Evolutionary conservation across 2,329 filamentous ascomycete genomes (phyloP), one percentile per base, ranked within the genome.

Genomic region (Aspergillus carbonarius): DNA sequence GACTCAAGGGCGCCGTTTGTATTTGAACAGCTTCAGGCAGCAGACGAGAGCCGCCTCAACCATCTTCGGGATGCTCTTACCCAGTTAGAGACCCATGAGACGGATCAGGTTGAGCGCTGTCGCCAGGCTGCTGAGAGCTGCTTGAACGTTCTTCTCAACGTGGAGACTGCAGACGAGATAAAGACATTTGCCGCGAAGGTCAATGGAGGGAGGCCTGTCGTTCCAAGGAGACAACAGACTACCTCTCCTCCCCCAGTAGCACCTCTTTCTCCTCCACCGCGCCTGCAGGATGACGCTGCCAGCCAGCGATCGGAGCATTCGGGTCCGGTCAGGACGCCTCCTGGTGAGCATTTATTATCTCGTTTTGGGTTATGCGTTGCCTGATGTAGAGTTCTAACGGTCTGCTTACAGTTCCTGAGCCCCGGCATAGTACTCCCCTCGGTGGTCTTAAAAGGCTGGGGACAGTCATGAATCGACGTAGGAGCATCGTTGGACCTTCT

Each of bases 1-100:
- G 88, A 96, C 57, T 92, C 92, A 0, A 92, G 96, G 74, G 92
- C 95, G 13, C 95, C 95, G 1, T 98, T 91, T 75, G 89, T 97
- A 60, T 97, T 96, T 71, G 95, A 99, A 76, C 90, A 88, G 60
- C 84, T 99, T 25, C 95, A 99, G 74, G 89, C 91, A 5, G 81
- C 96, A 32, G 95, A 99, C 71, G 95, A 99, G 78, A 88, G 85
- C 67, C 87, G 95, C 57, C 81, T 96, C 65, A 96, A 97, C 74
- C 89, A 96, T 70, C 82, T 99, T 59, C 89, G 93, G 61, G 93
- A 98, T 75, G 85, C 91, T 40, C 83, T 99, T 60, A 98, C 95
- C 0, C 93, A 97, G 70, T 90, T 93, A 68, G 88, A 96, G 75
- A 99, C 95, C 0, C 89, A 96, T 72, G 93, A 98, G 74, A 85